Evolutionary conservation across 192 early-diverging fungal species (phyloP).

Genomic region (Dissophora globulifera): DNA sequence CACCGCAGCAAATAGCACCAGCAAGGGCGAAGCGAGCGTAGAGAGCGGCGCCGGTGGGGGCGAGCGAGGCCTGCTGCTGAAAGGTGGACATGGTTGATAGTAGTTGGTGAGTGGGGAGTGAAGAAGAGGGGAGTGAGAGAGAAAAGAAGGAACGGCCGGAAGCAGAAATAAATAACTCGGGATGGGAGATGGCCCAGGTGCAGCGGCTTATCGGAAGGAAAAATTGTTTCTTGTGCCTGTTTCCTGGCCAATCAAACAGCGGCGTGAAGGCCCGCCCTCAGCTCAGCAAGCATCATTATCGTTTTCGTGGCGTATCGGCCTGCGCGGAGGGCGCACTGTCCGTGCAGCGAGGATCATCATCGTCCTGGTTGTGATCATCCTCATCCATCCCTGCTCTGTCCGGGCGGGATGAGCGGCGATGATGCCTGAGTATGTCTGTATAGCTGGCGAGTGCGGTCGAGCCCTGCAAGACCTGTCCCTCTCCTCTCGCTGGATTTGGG

Average conservation of each 20-base stretch:
- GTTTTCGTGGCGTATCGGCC: too few relatives aligned
- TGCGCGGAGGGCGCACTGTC: too few relatives aligned
- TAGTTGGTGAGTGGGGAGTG: slow-evolving; percentile 21
- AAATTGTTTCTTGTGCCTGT: neutral
- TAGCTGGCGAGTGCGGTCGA: too few relatives aligned
- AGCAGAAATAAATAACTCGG: slow-evolving; percentile 4
- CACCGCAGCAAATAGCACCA: slow-evolving; percentile 67
- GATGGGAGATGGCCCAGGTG: neutral
- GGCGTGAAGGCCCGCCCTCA: neutral
- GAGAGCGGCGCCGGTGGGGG: slow-evolving; percentile 60
- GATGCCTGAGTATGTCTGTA: too few relatives aligned
- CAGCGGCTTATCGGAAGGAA: slow-evolving; percentile 15
- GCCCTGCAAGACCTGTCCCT: neutral
- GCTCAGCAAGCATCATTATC: too few relatives aligned
- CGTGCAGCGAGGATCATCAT: too few relatives aligned
- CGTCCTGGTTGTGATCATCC: too few relatives aligned
- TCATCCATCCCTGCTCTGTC: too few relatives aligned
- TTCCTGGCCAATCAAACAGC: slow-evolving; percentile 12
- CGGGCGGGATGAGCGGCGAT: too few relatives aligned
- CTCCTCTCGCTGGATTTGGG: neutral
- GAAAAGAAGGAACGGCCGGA: slow-evolving; percentile 1
- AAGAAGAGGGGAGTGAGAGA: slow-evolving; percentile 5
- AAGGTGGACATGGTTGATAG: slow-evolving; percentile 30
- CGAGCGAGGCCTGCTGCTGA: slow-evolving; percentile 47
- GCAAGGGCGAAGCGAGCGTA: slow-evolving; percentile 69